Percentiles rank a stretch among this genome's conserved stretches.
Conservation (phyloP, 495 filamentous ascomycete species). For the Stereocaulon alpinum region DNA sequence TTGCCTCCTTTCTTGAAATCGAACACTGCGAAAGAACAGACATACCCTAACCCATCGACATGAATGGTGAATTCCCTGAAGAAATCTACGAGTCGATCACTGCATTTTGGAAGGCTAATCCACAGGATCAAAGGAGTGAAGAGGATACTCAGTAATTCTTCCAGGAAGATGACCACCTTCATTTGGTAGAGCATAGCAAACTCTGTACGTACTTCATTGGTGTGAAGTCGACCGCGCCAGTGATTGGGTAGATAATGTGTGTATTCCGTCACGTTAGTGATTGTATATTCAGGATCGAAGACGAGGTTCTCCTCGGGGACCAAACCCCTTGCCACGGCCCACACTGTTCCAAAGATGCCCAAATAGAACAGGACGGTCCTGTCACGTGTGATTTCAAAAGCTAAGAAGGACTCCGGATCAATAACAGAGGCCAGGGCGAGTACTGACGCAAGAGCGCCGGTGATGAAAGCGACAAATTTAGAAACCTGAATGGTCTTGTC, state of each 20-base stretch:
- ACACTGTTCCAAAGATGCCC: slow-evolving; percentile 62
- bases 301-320: slow-evolving; percentile 81
- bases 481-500: slow-evolving; percentile 77
- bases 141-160: slow-evolving; percentile 85
- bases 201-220: slow-evolving; percentile 71
- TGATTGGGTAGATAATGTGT: slow-evolving; percentile 82
- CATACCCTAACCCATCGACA: slow-evolving; percentile 89
- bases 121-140: slow-evolving; percentile 85
- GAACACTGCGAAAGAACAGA: slow-evolving; percentile 96
- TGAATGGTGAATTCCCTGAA: slow-evolving; percentile 96
- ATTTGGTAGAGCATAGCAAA: slow-evolving; percentile 82
- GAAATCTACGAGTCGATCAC: slow-evolving; percentile 91
- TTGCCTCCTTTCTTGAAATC: slow-evolving; percentile 81
- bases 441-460: slow-evolving; percentile 75
- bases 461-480: slow-evolving; percentile 74
- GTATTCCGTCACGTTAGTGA: slow-evolving; percentile 78
- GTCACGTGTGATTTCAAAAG: slow-evolving; percentile 79
- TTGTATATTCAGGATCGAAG: slow-evolving; percentile 82
- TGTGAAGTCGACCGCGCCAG: slow-evolving; percentile 84
- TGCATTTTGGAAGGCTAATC: slow-evolving; percentile 77
- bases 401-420: slow-evolving; percentile 82
- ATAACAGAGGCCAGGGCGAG: slow-evolving; percentile 68
- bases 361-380: slow-evolving; percentile 79
- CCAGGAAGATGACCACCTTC: slow-evolving; percentile 81
- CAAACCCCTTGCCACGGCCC: slow-evolving; percentile 66